Evolutionary conservation across 306 rosid genomes (phyloP), one percentile per base, ranked within the genome.

Genomic region (Begonia peltatifolia): DNA sequence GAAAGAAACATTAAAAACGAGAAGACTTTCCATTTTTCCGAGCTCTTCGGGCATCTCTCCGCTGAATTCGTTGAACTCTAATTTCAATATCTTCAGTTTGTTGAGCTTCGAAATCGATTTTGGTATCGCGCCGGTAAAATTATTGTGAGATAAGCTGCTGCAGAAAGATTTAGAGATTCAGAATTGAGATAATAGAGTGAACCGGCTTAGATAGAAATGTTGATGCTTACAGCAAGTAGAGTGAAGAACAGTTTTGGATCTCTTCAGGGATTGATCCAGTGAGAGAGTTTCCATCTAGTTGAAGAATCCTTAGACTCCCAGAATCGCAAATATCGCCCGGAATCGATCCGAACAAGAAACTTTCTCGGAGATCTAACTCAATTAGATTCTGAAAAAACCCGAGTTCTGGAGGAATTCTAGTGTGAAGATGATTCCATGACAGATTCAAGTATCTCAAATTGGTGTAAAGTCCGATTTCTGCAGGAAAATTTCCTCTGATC

Each of bases 1-100:
- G 41, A 80, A 71, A 20, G 96, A 87, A 56, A 87, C 69, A 46
- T 87, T 87, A 20, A 79, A 88, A 46, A 82, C 79, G 42, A 87
- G 89, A 63, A 83, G 94, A 70, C 73, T 78, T 49, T 65, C 81
- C 41, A 87, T 73, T 74, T 66, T 78, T 55, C 82, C 94, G 46
- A 87, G 81, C 58, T 83, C 94, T 72, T 60, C 68, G 52, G 96
- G 96, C 61, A 87, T 72, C 74, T 87, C 94, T 66, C 96, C 96
- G 25, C 76, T 68, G n/a, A 87, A 71, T 25, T 78, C 69, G 75
- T 87, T 87, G 70, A 71, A 65, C 68, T 87, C 96, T 59, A 87
- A 47, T 50, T 72, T 74, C 12, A 87, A 70, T 56, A 87, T 76
- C 77, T 78, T 74, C 41, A 87, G 90, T 56, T 76, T 72, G 62